Percentiles rank a stretch among this genome's conserved stretches.
Evolutionary conservation across 2,329 filamentous ascomycete genomes (phyloP).

Genomic region (Fusarium miscanthi): DNA sequence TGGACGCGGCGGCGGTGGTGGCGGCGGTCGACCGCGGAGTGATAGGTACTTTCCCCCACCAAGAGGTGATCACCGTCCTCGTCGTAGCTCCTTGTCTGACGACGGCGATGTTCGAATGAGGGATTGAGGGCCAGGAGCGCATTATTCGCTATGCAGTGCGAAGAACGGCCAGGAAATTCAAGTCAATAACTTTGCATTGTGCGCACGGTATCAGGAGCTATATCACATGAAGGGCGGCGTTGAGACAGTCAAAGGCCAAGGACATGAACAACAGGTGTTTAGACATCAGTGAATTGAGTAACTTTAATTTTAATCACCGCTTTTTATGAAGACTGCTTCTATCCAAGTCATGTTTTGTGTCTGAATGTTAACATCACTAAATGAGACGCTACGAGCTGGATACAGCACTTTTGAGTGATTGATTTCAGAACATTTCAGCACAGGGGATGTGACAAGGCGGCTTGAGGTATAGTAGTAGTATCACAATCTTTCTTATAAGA

Average conservation of each 20-base stretch:
- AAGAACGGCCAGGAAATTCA: not conserved
- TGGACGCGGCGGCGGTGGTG: slow-evolving; percentile 44
- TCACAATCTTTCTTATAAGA: slow-evolving; percentile 1
- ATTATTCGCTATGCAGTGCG: not conserved
- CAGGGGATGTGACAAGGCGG: not conserved
- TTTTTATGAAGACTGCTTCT: not conserved
- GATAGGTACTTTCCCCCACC: slow-evolving; percentile 50
- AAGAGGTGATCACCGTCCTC: slow-evolving; percentile 24
- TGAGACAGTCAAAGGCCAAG: not conserved
- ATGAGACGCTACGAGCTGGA: not conserved
- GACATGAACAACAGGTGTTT: slow-evolving; percentile 3
- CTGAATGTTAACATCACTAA: not conserved
- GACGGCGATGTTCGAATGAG: slow-evolving; percentile 27
- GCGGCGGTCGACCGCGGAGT: slow-evolving; percentile 45
- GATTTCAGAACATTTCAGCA: not conserved
- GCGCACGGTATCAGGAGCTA: not conserved
- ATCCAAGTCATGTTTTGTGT: not conserved
- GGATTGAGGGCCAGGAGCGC: not conserved
- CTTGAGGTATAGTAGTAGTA: not conserved
- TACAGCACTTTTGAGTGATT: not conserved
- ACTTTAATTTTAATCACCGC: not conserved
- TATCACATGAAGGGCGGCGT: not conserved
- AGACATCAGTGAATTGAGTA: slow-evolving; percentile 19
- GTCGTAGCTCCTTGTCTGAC: slow-evolving; percentile 16
- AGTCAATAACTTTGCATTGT: not conserved